Base-by-base conservation (phyloP, 2,329 filamentous ascomycete species). In the Ceratocystis alfenasii region DNA sequence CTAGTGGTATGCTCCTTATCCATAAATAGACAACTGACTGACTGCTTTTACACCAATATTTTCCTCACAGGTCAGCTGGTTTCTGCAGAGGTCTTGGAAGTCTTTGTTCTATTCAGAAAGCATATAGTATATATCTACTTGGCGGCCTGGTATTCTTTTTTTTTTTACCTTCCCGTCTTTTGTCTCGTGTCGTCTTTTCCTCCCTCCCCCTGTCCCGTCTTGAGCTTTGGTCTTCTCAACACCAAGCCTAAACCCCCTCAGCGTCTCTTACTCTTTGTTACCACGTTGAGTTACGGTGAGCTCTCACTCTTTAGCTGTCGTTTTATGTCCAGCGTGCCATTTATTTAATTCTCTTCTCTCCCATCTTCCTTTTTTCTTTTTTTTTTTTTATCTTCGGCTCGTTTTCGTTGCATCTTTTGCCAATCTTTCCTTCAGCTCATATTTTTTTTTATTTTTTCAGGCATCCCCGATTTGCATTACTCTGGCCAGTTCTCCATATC, bases 51-150 rank as follows among this genome's bases (percentile, higher is more conserved):
- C 20, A 53, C 8, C 20, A 53, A 53, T 20, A 53, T 25, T 53
- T 25, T 53, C 1, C 48, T 87, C 87, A 87, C 84, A 87, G 85
- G 85, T 86, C 87, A 89, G 87, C 87, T 82, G 86, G 87, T 79
- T 83, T 83, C 87, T 90, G 87, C 87, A 89, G 87, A 85, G 89
- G 84, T 33, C 48, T 67, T 53, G 33, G 3, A 12, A 36, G 33
- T 36, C 33, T 25, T 25, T 15, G 48, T 53, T 53, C 20, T 53
- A 25, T 17, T 25, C 8, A 53, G 20, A 5, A 53, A 53, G 48
- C 48, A 53, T 53, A 53, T 28, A 36, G 55, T 62, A 25, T 20
- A 28, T 20, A 20, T 30, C 5, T 20, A 64, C 28, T 25, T 10
- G 28, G n/a, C 30, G 1, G 12, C 8, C 45, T n/a, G 36, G 22